Base-by-base conservation (phyloP, 208 protist species). In the Leishmania gerbilli region DNA sequence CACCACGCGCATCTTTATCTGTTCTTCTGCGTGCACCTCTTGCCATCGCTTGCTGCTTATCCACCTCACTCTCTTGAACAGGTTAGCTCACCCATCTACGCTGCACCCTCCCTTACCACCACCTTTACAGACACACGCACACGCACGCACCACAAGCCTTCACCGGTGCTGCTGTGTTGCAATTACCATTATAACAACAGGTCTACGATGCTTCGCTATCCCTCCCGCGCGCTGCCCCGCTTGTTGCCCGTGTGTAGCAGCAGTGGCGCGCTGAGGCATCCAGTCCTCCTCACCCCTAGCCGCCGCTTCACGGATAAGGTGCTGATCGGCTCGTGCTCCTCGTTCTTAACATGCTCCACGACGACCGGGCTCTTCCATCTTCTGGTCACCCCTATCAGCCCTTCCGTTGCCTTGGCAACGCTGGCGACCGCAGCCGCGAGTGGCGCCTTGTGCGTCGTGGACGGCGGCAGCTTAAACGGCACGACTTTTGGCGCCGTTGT, bases 311-410 rank as follows among this genome's bases (percentile, higher is more conserved):
- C 91, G n/a, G 95, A 98, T 84, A 98, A 98, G 76, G 79, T 97
- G 15, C 68, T 93, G 80, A 83, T 98, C 31, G 95, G 95, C 7
- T 84, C 92, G 53, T 86, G 64, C 77, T 89, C 93, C 3, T 77
- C 93, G 45, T 76, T 88, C 34, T 81, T 89, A 21, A 97, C 95
- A 7, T 92, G 89, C 76, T 60, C 85, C 34, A 95, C 93, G 13
- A 95, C 90, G 6, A 74, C 96, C 7, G 87, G 79, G 6, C 84
- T 98, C 24, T 98, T 97, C 42, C 95, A 98, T 81, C 90, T 98
- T 17, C 71, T 98, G 53, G 95, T 98, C 17, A 95, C 92, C 42
- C 93, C 93, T 9, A 83, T 98, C 53, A 89, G 84, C 65, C 34
- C 84, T 19, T 86, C 86, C 40, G 91, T 97, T 69, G 91, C 84